A percentile compares a stretch with the other conserved stretches of the same genome.
Evolutionary conservation across 768 basidiomycete genomes (phyloP).

Genomic region (Mycena maculata): DNA sequence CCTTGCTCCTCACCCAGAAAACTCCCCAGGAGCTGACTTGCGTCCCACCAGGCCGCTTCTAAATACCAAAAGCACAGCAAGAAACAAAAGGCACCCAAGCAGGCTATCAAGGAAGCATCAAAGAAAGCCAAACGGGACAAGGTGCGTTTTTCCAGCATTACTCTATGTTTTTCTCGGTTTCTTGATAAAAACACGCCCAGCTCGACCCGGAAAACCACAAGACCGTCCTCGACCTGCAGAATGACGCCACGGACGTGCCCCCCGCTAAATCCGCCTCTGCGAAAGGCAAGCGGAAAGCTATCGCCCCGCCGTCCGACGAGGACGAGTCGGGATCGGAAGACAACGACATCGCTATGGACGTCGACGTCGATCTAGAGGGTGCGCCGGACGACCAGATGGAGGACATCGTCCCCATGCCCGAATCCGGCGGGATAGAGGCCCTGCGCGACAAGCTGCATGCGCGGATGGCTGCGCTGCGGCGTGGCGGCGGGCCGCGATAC

Average conservation of each 20-base stretch:
- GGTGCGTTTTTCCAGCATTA: constrained; percentile 56
- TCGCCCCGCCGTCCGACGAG: constrained; percentile 43
- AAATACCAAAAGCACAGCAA: constrained; percentile 92
- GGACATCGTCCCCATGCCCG: constrained; percentile 72
- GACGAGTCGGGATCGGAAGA: constrained; percentile 44
- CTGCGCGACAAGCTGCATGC: constrained; percentile 82
- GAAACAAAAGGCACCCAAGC: constrained; percentile 84
- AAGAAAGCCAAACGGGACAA: constrained; percentile 91
- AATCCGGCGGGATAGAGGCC: constrained; percentile 67
- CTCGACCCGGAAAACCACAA: constrained; percentile 94
- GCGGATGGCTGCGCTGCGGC: constrained; percentile 77
- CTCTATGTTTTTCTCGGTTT: constrained; percentile 3
- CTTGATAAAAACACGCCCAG: constrained; percentile 51
- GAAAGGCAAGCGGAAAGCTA: constrained; percentile 63
- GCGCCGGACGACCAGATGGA: constrained; percentile 39
- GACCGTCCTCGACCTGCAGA: constrained; percentile 76
- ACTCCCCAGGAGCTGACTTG: constrained; percentile 10
- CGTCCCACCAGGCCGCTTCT: constrained; percentile 56
- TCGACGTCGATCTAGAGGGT: constrained; percentile 51
- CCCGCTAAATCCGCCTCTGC: constrained; percentile 36
- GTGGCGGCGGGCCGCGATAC: constrained; percentile 47
- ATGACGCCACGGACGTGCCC: constrained; percentile 52
- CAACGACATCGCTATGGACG: constrained; percentile 49
- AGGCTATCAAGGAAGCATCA: constrained; percentile 87
- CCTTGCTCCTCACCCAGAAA: constrained; percentile 7